Evolutionary conservation across 768 basidiomycete species (phyloP), one percentile per base, ranked within the genome.

Genomic region (Mycena galericulata): DNA sequence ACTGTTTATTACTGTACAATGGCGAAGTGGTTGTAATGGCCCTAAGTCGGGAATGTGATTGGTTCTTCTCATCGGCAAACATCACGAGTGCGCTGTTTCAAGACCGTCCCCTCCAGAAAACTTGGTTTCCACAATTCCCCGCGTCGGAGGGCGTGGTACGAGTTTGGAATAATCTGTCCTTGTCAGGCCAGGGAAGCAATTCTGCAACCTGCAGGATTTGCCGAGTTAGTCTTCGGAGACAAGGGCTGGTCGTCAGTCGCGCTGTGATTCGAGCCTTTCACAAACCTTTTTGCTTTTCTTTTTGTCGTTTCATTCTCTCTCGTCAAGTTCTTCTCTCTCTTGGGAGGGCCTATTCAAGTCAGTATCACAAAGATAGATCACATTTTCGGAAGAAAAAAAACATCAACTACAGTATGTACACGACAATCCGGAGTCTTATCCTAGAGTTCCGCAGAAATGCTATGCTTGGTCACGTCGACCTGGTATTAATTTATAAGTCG

Each of bases 151-250:
- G 81, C 34, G 78, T 87, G 90, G 85, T 71, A 67, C 74, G 84
- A 79, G 82, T 86, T 89, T 90, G 90, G 93, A 91, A 91, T 94
- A 94, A 94, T 91, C 75, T 80, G 90, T 81, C 87, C 90, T 87
- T 88, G 90, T 88, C 87, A 83, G 90, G 87, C 90, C 90, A 94
- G 93, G 92, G 89, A 94, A 94, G 93, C 84, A 90, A 94, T 94
- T 94, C 89, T 88, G 92, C 93, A 94, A 90, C 87, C 89, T 86
- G 87, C 91, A 87, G 92, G 88, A 83, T 86, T 86, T 78, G 88
- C 93, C 92, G 89, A 94, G 91, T 93, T 93, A 92, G 92, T 94
- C 93, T 89, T 91, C 84, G 91, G 92, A 93, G 92, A 93, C 79
- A 88, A 91, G 92, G 91, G 81, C 89, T 87, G 75, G 88, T 89